These are phyloP conservation scores for Russula sp. DNA, from an alignment of 768 basidiomycete genomes.

Conservation along the genomic window DNA sequence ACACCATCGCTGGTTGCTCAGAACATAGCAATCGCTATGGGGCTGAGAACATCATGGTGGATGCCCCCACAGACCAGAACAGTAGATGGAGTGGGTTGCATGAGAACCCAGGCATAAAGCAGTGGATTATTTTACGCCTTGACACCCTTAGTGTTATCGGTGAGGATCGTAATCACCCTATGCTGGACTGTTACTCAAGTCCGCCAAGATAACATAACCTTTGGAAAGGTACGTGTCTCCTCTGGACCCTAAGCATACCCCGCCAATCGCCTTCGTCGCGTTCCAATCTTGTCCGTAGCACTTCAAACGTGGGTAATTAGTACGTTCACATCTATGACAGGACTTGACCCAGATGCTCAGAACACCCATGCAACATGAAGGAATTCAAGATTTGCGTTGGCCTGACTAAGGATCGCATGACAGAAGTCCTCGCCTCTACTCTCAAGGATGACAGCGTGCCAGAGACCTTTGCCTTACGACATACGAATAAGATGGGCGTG, in stretches of 20 bases:
- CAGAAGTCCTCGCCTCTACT: conserved; percentile 52
- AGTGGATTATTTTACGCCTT: conserved; percentile 66
- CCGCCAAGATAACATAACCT: conserved; percentile 56
- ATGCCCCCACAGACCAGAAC: conserved; percentile 53
- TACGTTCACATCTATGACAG: neutral
- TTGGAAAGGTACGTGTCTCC: conserved; percentile 57
- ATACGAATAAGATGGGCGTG: conserved; percentile 49
- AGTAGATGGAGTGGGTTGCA: conserved; percentile 74
- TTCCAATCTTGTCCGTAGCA: conserved; percentile 24
- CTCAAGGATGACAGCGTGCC: conserved; percentile 59
- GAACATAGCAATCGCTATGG: conserved; percentile 64
- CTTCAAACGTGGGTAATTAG: conserved; percentile 28
- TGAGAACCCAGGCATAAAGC: conserved; percentile 46
- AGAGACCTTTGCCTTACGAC: conserved; percentile 56
- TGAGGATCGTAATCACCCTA: conserved; percentile 35
- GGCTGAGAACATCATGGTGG: conserved; percentile 60
- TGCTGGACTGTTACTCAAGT: neutral
- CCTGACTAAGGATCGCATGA: conserved; percentile 55
- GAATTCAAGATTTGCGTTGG: conserved; percentile 72
- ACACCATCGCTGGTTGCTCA: conserved; percentile 47
- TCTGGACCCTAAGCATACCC: conserved; percentile 11
- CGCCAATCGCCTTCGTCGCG: neutral
- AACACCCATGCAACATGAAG: conserved; percentile 80
- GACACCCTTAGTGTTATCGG: conserved; percentile 57
- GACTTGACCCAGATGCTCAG: conserved; percentile 32